Evolutionary conservation across 495 filamentous ascomycete genomes (phyloP).

Genomic region (Achaetomiella virescens): DNA sequence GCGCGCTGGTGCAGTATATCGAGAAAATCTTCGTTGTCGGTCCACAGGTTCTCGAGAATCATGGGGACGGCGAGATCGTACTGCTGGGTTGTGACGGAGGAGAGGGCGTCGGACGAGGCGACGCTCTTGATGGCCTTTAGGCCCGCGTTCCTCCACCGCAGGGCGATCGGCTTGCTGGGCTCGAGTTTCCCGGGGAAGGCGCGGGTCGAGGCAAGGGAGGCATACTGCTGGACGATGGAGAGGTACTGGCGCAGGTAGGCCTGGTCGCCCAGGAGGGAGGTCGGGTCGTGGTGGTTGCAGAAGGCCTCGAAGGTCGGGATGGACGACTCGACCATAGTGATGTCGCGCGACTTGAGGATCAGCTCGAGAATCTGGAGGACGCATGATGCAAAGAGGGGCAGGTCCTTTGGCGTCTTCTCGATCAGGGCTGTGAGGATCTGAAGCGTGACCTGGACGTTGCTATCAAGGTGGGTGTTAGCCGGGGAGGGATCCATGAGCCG

Average conservation of each 20-base stretch:
- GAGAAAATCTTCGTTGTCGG: constrained; percentile 63
- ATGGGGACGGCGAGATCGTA: constrained; percentile 70
- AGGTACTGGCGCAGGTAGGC: constrained; percentile 77
- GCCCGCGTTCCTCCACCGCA: constrained; percentile 77
- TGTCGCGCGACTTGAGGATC: constrained; percentile 71
- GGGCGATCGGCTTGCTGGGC: constrained; percentile 64
- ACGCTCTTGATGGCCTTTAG: constrained; percentile 72
- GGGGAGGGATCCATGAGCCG: background rate
- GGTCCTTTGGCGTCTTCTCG: constrained; percentile 82
- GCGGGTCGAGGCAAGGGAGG: constrained; percentile 63
- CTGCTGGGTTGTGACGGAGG: constrained; percentile 65
- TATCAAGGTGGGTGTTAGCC: constrained; percentile 27
- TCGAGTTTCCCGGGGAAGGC: constrained; percentile 41
- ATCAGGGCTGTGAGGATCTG: constrained; percentile 83
- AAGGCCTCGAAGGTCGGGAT: constrained; percentile 77
- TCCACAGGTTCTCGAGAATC: constrained; percentile 78
- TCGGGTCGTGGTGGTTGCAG: constrained; percentile 72
- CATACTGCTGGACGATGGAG: constrained; percentile 68
- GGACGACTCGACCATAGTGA: constrained; percentile 84
- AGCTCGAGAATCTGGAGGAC: constrained; percentile 72
- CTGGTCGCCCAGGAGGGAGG: constrained; percentile 71
- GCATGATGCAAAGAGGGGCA: constrained; percentile 76
- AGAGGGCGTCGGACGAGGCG: constrained; percentile 69
- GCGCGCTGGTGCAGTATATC: constrained; percentile 54
- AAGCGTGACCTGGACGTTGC: constrained; percentile 88